A percentile compares a stretch with the other conserved stretches of the same genome.
Conservation (phyloP, 352 stramenopile species). For the Globisporangium okanoganense region DNA sequence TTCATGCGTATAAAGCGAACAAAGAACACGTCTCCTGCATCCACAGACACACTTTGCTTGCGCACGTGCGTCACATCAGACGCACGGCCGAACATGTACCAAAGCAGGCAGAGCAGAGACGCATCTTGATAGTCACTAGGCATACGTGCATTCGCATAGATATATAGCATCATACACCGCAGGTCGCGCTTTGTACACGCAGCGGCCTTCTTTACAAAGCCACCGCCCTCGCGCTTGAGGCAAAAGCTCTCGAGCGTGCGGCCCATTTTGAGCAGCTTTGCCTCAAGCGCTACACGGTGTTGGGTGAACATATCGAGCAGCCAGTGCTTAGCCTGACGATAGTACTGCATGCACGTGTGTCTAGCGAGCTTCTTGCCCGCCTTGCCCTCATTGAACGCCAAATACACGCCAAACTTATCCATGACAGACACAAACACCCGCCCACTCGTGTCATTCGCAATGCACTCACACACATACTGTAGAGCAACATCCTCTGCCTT, state of each 20-base stretch:
- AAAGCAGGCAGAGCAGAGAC: neutral
- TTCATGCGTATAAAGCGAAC: conserved; percentile 4
- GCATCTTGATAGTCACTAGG: neutral
- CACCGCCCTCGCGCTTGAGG: neutral
- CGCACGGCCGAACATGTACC: neutral
- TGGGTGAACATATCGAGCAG: neutral
- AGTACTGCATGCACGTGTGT: neutral
- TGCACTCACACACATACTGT: neutral
- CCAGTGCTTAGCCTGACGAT: neutral
- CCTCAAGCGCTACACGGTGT: neutral
- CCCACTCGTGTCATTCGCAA: neutral
- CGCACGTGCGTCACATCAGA: neutral
- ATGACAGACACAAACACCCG: neutral
- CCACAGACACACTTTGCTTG: neutral
- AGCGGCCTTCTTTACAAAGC: neutral
- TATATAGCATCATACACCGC: neutral
- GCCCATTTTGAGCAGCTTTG: neutral
- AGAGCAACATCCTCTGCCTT: neutral
- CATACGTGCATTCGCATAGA: neutral
- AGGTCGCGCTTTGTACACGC: neutral
- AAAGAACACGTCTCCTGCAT: conserved; percentile 2
- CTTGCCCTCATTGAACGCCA: neutral
- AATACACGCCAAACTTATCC: neutral
- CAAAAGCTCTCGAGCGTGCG: neutral
- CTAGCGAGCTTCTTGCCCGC: neutral